Evolutionary conservation across 2,329 filamentous ascomycete genomes (phyloP), one percentile per base, ranked within the genome.

Genomic region (Sporothrix schenckii): DNA sequence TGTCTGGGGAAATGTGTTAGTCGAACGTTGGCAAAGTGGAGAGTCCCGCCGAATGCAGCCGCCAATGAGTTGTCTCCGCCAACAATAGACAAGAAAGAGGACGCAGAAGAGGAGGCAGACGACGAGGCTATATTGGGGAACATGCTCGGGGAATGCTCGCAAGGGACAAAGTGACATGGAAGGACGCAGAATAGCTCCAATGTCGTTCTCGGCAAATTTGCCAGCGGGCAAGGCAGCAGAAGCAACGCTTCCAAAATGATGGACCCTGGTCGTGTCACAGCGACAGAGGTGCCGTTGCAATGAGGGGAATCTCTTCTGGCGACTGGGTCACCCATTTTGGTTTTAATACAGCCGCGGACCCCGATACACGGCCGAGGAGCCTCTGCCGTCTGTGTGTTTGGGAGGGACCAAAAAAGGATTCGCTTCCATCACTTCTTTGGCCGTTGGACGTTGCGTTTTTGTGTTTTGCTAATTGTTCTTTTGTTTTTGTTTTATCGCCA

Each of bases 281-380:
- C 56, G 56, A 60, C 19, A 60, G 56, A 60, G 56, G n/a, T 44
- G 39, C 58, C 21, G 58, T 63, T 63, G 39, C 58, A 47, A 39
- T 63, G 39, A 63, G 58, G 56, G 58, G 58, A 63, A 63, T 13
- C 39, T 63, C 58, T 14, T 41, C n/a, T 50, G 13, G 24, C 50
- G 16, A n/a, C 41, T 50, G 52, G 7, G 9, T 16, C 4, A 10
- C 14, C 41, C 41, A 44, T n/a, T n/a, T 66, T 53, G 19, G 34
- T 21, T 67, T 44, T 41, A 67, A 67, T 67, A 67, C 50, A 67
- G 65, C 65, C 50, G 65, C 50, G 30, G 34, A 7, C 61, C 44
- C 65, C 65, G 34, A 54, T 47, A 9, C 50, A 67, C 65, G 65
- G 65, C 50, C 63, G 1, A 41, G 3, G 56, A 9, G 47, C 30